phyloP scores from a whole-genome alignment of 805 yeast genomes.

The Metschnikowia shivogae region DNA sequence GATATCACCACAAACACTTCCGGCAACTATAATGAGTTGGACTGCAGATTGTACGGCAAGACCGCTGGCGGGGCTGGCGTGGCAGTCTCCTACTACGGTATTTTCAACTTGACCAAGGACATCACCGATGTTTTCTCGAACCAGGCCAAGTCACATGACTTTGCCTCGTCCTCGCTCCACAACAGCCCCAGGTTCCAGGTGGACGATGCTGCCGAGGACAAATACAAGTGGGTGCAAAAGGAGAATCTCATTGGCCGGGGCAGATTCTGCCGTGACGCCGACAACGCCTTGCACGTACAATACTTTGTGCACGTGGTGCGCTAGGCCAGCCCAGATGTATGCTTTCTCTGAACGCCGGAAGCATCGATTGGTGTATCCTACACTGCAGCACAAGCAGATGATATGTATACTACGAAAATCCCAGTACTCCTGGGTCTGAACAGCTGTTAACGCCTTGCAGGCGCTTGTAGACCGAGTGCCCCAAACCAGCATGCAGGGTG shows the following conservation, averaged over 20 bases:
- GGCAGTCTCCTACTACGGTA: conserved; percentile 46
- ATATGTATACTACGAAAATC: too few relatives aligned
- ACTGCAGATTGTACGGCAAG: conserved; percentile 47
- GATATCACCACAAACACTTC: conserved; percentile 38
- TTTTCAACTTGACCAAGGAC: conserved; percentile 35
- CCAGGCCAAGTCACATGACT: conserved; percentile 26
- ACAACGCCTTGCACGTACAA: conserved; percentile 49
- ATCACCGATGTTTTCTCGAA: conserved; percentile 35
- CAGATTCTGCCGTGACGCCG: conserved; percentile 47
- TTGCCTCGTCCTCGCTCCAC: conserved; percentile 48
- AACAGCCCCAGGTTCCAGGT: conserved; percentile 44
- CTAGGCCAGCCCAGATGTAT: background rate
- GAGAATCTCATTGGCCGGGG: conserved; percentile 57
- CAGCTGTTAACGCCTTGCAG: too few relatives aligned
- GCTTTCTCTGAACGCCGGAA: too few relatives aligned
- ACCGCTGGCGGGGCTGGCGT: conserved; percentile 42
- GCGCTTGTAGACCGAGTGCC: too few relatives aligned
- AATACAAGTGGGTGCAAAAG: conserved; percentile 47
- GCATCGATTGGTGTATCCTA: too few relatives aligned
- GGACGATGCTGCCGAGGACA: conserved; percentile 39
- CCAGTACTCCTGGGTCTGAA: too few relatives aligned
- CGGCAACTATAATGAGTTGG: conserved; percentile 31
- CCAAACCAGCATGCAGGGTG: too few relatives aligned
- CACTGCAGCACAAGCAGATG: too few relatives aligned
- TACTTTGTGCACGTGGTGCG: conserved; percentile 31